Evolutionary conservation across 768 basidiomycete species (phyloP), one percentile per base, ranked within the genome.

Genomic region (Amyloporia xantha): DNA sequence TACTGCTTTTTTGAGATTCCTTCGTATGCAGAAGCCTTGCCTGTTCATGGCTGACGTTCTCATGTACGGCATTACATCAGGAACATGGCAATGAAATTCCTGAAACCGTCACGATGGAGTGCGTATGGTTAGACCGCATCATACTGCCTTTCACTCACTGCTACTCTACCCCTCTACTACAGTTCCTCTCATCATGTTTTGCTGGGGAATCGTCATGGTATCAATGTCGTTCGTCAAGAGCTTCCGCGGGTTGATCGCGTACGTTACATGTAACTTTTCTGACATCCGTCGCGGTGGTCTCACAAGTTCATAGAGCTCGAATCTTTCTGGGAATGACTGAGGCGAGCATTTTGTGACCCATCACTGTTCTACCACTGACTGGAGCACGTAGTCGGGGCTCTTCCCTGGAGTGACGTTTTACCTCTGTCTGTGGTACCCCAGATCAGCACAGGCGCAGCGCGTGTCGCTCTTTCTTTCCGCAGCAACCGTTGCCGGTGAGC

Each of bases 321-420:
- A 24, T 49, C 21, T 49, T 49, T 23, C 48, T 49, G 4, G 48
- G 48, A 5, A 21, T 49, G 28, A 37, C 48, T 2, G 48, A 49
- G 48, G 48, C 43, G 21, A n/a, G 41, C 20, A 7, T 28, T 5
- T 17, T 13, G n/a, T n/a, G n/a, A n/a, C n/a, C n/a, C n/a, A n/a
- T n/a, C n/a, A n/a, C n/a, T n/a, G n/a, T n/a, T 12, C 25, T 11
- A 2, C 7, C 27, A 6, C 15, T 9, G 4, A 25, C n/a, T 36
- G n/a, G 6, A 15, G 21, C 12, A 12, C 12, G 10, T 23, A 54
- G 42, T 35, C 46, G 12, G 51, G 51, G 1, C 24, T 55, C 15
- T 51, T 49, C 44, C 54, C 54, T 6, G 54, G 54, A 2, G 47
- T 48, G 4, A 47, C 44, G 20, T 55, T 51, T 25, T 52, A 51